Evolutionary conservation across 345 rosid species (phyloP).

Genomic region (Ceriops tagal): DNA sequence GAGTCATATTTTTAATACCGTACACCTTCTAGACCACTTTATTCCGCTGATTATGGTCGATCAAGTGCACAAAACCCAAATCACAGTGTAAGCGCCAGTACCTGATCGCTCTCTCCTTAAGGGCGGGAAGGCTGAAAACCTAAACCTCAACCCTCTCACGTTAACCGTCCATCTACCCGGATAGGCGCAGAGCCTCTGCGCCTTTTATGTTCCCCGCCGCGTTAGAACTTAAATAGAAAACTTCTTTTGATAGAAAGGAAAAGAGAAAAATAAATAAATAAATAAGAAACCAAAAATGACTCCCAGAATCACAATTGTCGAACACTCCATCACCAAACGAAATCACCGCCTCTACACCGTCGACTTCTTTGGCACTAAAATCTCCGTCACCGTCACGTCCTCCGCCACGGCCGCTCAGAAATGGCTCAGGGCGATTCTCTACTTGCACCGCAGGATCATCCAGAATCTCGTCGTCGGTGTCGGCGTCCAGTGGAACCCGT

Average conservation of each 20-base stretch:
- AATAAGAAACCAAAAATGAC: background rate
- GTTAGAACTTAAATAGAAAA: too few relatives aligned
- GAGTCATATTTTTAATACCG: too few relatives aligned
- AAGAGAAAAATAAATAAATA: background rate
- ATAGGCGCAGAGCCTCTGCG: too few relatives aligned
- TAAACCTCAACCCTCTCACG: too few relatives aligned
- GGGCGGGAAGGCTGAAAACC: too few relatives aligned
- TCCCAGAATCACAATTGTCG: background rate
- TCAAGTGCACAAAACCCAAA: background rate
- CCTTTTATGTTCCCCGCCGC: background rate
- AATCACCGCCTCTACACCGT: constrained; percentile 3
- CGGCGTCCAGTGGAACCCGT: constrained; percentile 35
- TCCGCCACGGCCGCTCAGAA: constrained; percentile 21
- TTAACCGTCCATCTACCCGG: too few relatives aligned
- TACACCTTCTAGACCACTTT: background rate
- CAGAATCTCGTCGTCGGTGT: constrained; percentile 33
- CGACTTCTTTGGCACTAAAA: constrained; percentile 19
- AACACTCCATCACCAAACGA: background rate
- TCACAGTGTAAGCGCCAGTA: background rate
- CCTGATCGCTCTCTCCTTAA: background rate
- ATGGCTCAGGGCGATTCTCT: constrained; percentile 18
- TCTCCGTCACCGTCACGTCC: constrained; percentile 21
- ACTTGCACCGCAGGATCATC: background rate
- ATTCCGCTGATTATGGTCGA: background rate
- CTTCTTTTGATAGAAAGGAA: too few relatives aligned